Conservation (phyloP, 805 yeast genomes). For the Saitoella complicata region DNA sequence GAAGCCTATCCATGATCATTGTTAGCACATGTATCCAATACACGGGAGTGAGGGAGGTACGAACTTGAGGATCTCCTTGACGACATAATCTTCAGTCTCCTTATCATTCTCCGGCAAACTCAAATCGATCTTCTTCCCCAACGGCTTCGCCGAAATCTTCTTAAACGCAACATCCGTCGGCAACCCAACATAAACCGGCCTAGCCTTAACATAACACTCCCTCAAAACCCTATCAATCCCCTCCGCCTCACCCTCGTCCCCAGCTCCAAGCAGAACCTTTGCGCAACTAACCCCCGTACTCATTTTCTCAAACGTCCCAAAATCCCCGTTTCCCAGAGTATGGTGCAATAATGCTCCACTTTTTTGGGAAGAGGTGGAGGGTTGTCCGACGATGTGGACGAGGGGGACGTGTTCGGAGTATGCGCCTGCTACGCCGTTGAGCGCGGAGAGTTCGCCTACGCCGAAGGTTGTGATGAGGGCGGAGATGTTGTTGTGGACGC, state of each 20-base stretch:
- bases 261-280: slow-evolving; percentile 32
- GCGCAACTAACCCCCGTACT: slow-evolving; percentile 30
- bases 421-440: slow-evolving; percentile 71
- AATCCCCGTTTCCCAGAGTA: slow-evolving; percentile 72
- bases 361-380: slow-evolving; percentile 16
- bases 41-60: slow-evolving; percentile 18
- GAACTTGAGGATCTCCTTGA: slow-evolving; percentile 35
- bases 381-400: slow-evolving; percentile 73
- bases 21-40: not conserved
- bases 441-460: slow-evolving; percentile 75
- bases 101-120: slow-evolving; percentile 16
- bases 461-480: slow-evolving; percentile 48
- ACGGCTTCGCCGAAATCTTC: slow-evolving; percentile 19
- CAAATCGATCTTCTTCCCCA: slow-evolving; percentile 22
- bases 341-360: slow-evolving; percentile 52
- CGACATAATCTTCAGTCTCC: slow-evolving; percentile 38
- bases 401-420: slow-evolving; percentile 68
- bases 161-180: slow-evolving; percentile 9
- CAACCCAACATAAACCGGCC: slow-evolving; percentile 20
- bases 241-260: slow-evolving; percentile 29
- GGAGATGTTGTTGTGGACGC: slow-evolving; percentile 33
- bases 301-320: slow-evolving; percentile 66
- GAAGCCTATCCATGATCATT: slow-evolving; percentile 21
- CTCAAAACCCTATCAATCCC: slow-evolving; percentile 55
- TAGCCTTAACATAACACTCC: slow-evolving; percentile 13